These are phyloP conservation scores for Aspergillus nanangensis DNA, from an alignment of 495 filamentous ascomycete genomes.

Conservation along the genomic window DNA sequence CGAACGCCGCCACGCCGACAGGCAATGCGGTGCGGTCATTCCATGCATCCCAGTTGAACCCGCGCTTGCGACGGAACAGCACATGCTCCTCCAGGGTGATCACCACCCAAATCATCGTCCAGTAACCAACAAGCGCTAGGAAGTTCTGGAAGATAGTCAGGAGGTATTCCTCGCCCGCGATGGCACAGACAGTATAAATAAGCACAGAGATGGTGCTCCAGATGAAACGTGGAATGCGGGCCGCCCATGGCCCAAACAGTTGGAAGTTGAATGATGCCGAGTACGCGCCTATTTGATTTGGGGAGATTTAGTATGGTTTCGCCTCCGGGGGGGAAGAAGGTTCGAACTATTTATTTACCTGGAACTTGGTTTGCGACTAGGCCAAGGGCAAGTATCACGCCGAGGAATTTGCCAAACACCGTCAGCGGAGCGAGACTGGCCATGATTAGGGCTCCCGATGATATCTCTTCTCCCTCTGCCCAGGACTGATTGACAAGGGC, in stretches of 20 bases:
- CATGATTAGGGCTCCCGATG: background rate
- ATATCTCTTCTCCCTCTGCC: background rate
- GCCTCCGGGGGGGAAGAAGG: too few species aligned
- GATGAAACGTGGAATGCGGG: constrained; percentile 42
- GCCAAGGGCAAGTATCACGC: background rate
- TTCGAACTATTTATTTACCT: too few species aligned
- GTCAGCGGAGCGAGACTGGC: background rate
- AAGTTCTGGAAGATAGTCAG: constrained; percentile 55
- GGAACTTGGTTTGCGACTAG: background rate
- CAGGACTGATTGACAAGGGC: background rate
- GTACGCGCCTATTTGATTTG: constrained; percentile 34
- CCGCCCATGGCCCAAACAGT: constrained; percentile 41
- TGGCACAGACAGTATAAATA: constrained; percentile 51
- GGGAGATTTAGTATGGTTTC: too few species aligned
- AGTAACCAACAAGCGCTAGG: constrained; percentile 57
- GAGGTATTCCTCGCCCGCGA: constrained; percentile 47
- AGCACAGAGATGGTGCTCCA: constrained; percentile 45
- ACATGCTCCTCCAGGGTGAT: constrained; percentile 51
- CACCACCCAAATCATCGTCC: constrained; percentile 48
- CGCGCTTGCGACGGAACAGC: constrained; percentile 39
- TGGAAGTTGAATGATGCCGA: constrained; percentile 56
- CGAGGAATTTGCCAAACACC: background rate
- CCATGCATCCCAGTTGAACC: constrained; percentile 57
- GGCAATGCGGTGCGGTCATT: constrained; percentile 47
- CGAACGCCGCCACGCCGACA: constrained; percentile 52